Percentiles rank a stretch among this genome's conserved stretches.
These are phyloP conservation scores for Podaxis mareebaensis DNA, from an alignment of 768 basidiomycete genomes.

Conservation along the genomic window DNA sequence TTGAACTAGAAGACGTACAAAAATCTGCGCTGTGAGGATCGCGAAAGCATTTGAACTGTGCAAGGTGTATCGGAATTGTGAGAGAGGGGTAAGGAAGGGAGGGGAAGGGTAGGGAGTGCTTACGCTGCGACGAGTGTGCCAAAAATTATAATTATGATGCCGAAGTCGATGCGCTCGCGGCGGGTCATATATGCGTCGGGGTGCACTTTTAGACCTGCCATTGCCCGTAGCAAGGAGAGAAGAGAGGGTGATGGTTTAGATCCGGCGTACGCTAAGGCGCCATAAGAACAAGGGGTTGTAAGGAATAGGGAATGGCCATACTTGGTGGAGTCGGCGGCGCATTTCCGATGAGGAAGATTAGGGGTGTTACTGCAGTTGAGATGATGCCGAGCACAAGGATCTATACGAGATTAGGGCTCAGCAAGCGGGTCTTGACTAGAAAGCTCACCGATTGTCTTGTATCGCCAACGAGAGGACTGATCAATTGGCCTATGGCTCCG, in stretches of 20 bases:
- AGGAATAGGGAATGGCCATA: constrained; percentile 31
- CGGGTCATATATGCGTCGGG: constrained; percentile 56
- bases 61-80: background rate
- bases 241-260: constrained; percentile 60
- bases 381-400: constrained; percentile 73
- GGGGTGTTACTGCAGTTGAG: constrained; percentile 60
- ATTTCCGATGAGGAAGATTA: constrained; percentile 55
- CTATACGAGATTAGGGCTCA: constrained; percentile 34
- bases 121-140: constrained; percentile 66
- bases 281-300: constrained; percentile 16
- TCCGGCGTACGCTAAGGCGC: constrained; percentile 58
- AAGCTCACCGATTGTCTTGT: constrained; percentile 57
- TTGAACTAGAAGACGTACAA: constrained; percentile 45
- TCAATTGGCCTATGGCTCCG: constrained; percentile 68
- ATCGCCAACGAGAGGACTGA: constrained; percentile 61
- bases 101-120: constrained; percentile 24
- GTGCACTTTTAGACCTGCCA: constrained; percentile 44
- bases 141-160: constrained; percentile 58
- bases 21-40: constrained; percentile 64
- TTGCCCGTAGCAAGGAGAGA: constrained; percentile 50
- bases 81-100: background rate
- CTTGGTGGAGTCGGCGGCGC: constrained; percentile 81
- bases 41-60: constrained; percentile 62
- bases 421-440: background rate
- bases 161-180: constrained; percentile 72